These are phyloP conservation scores for Liquidambar formosana DNA, from an alignment of 164 flowering plant species.

Conservation along the genomic window DNA sequence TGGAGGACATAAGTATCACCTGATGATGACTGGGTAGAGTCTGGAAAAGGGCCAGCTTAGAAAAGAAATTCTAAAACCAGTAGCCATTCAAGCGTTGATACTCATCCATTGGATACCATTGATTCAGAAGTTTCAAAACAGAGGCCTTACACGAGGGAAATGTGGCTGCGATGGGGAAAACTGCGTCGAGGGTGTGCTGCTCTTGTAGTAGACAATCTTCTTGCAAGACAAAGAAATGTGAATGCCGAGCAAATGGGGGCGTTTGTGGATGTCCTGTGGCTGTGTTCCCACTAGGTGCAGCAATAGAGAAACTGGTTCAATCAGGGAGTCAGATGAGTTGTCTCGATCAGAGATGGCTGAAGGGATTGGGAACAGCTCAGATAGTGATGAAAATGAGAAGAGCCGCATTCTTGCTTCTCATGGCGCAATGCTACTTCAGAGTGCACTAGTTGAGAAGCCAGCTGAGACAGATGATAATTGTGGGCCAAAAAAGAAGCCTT, in stretches of 20 bases:
- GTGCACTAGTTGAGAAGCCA: conserved; percentile 49
- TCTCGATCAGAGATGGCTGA: conserved; percentile 22
- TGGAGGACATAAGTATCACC: too few species aligned
- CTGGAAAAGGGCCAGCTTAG: too few species aligned
- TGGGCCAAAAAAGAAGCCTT: conserved; percentile 50
- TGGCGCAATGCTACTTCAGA: conserved; percentile 52
- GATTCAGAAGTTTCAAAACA: too few species aligned
- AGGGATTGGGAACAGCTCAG: conserved; percentile 9
- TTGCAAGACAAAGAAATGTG: conserved; percentile 84
- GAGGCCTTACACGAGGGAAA: conserved; percentile 21
- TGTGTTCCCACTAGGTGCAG: conserved; percentile 57
- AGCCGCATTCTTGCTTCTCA: conserved; percentile 44
- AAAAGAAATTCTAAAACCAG: too few species aligned
- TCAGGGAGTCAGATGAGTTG: conserved; percentile 21
- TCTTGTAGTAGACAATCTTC: conserved; percentile 59
- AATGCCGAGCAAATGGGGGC: conserved; percentile 55
- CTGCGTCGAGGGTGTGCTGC: conserved; percentile 45
- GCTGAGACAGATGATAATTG: conserved; percentile 26
- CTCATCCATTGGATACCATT: conserved; percentile 36
- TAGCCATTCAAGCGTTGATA: too few species aligned
- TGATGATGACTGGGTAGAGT: too few species aligned
- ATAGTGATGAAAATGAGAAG: conserved; percentile 25
- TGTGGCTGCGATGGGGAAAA: conserved; percentile 7
- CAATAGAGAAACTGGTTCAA: conserved; percentile 40
- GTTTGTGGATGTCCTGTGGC: conserved; percentile 63